Base-by-base conservation (phyloP, 257 asterid species). In the Solanum rostratum region DNA sequence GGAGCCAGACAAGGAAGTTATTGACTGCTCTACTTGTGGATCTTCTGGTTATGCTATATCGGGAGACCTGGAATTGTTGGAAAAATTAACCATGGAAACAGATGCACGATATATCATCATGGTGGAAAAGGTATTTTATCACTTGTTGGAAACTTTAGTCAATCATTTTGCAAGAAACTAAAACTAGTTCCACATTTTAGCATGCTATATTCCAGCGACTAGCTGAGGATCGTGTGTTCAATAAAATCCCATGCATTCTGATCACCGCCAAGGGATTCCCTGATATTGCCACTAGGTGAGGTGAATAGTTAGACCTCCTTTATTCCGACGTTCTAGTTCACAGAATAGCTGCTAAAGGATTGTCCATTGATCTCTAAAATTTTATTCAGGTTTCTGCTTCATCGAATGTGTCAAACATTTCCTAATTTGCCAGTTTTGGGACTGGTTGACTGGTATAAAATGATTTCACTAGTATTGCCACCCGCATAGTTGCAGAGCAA, bases 231-330 rank as follows among this genome's bases (percentile, higher is more conserved):
- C 86, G 92, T 6, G 39, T 95, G 15, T 95, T 95, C 94, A 93
- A 93, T 85, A 97, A 87, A 82, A 93, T 93, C 45, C 99, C 99
- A 2, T 88, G 97, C 85, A 95, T 96, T 88, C 90, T 96, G 88
- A 91, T 96, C 81, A 96, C 98, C 14, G 99, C 98, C 80, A 96
- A 93, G 91, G 99, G 99, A 53, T 96, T 92, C 85, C 99, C 98
- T 76, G 99, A 95, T 85, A 96, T 96, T 68, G 97, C 95, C 74
- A 96, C 99, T 54, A 93, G 99, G 99, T 92, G 54, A 66, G 52
- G 15, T 82, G 41, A 82, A 63, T 18, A 60, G 41, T 60, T 65
- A 82, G 39, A 33, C 39, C 5, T 46, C 43, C 16, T 74, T 74
- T 62, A 39, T 33, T 13, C n/a, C 52, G 50, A 53, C 9, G 50